Base-by-base conservation (phyloP, 805 yeast genomes). In the Saccharomycopsis fibuligera region DNA sequence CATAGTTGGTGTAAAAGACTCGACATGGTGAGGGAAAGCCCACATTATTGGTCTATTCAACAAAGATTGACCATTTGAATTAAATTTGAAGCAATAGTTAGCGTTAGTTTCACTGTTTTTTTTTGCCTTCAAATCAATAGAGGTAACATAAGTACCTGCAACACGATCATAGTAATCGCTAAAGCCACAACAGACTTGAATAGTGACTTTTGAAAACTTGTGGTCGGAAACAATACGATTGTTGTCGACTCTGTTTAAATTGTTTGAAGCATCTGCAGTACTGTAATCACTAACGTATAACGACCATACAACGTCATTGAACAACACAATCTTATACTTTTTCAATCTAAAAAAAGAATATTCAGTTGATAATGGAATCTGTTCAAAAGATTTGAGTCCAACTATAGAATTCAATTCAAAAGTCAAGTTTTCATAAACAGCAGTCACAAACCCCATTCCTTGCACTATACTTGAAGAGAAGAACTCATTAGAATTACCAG, bases 101-200 rank as follows among this genome's bases (percentile, higher is more conserved):
- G 80, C 83, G 23, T 66, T 54, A 3, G 64, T 51, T 16, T 79
- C 78, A 23, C 68, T 66, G 14, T 72, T 56, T 22, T 72, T 61
- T 47, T 84, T 86, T 17, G 80, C 81, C 30, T 69, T 70, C 12
- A 81, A 54, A 0, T 70, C 55, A 24, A 74, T 78, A 29, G 68
- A 70, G 2, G 73, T 71, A 2, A 75, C 78, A 59, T 81, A 85
- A 55, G 72, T 67, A 36, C 95, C 95, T 36, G 93, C 90, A 19
- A 84, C 78, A 38, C 66, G 56, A 61, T 83, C 90, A 59, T 81
- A 80, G 53, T 61, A 65, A 5, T 66, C 61, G 22, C 73, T 76
- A 42, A 62, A 72, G 8, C 77, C 79, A 48, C 78, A 70, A 9
- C 78, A 77, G 27, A 83, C 54, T 29, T 63, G 60, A 5, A 58